Conservation (phyloP, 108 stramenopile genomes). For the Pseudonitzschia multiseries region DNA sequence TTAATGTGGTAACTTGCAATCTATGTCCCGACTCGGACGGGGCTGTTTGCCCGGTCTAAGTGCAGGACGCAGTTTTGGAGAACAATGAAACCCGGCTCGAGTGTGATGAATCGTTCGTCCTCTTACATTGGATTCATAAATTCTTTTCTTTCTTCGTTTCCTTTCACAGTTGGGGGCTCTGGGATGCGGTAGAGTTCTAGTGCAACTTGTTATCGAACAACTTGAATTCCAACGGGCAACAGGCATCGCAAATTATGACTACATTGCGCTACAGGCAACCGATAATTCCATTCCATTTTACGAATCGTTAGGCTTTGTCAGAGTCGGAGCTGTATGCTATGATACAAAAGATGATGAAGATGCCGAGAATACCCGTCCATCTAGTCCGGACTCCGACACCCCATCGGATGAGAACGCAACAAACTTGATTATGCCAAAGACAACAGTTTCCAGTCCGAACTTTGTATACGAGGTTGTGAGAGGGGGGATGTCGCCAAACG, state of each 20-base stretch:
- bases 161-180: constrained; percentile 50
- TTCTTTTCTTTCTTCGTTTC: not conserved
- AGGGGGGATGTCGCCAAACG: constrained; percentile 55
- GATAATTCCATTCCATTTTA: constrained; percentile 91
- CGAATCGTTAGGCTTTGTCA: constrained; percentile 83
- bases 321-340: constrained; percentile 73
- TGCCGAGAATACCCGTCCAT: not conserved
- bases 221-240: constrained; percentile 64
- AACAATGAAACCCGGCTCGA: too few species aligned
- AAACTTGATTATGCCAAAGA: constrained; percentile 21
- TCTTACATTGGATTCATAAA: not conserved
- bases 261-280: constrained; percentile 86
- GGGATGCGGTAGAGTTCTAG: constrained; percentile 76
- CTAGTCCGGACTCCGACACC: constrained; percentile 4
- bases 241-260: constrained; percentile 75
- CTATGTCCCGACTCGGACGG: not conserved
- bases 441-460: constrained; percentile 57
- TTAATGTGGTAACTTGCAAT: not conserved
- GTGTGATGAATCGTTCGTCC: not conserved
- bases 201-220: constrained; percentile 76
- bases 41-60: not conserved
- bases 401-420: constrained; percentile 14
- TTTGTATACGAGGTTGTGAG: constrained; percentile 43
- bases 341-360: constrained; percentile 16
- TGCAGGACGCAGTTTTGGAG: too few species aligned